Conservation (phyloP, 2,329 filamentous ascomycete species). For the Neoarthrinium moseri region DNA sequence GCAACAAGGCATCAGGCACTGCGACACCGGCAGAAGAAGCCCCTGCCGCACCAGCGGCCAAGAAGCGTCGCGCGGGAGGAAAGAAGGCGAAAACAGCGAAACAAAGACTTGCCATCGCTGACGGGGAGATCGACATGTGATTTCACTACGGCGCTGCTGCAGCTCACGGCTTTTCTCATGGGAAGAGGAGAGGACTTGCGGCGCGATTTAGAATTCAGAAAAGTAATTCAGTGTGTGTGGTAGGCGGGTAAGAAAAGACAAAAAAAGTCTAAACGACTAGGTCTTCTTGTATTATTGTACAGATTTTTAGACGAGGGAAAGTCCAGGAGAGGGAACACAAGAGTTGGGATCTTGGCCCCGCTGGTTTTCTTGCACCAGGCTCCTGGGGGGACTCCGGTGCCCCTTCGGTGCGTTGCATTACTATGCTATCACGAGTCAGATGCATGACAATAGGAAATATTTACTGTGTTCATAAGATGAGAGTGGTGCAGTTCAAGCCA, state of each 20-base stretch:
- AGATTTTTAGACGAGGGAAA: no score
- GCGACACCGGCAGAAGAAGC: constrained; percentile 73
- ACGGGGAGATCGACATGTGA: constrained; percentile 50
- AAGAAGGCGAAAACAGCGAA: constrained; percentile 70
- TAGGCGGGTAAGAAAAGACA: background rate
- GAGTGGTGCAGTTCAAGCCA: no score
- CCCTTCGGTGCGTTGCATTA: background rate
- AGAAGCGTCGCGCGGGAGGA: constrained; percentile 49
- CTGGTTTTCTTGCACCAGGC: constrained; percentile 1
- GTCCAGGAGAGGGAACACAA: constrained; percentile 1
- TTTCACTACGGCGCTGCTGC: background rate
- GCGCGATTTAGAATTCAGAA: background rate
- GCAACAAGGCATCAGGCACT: constrained; percentile 78
- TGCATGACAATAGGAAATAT: background rate
- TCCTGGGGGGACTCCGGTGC: no score
- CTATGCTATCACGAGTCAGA: background rate
- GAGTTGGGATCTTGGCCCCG: background rate
- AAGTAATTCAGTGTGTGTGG: background rate
- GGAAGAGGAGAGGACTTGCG: background rate
- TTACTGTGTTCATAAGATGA: no score
- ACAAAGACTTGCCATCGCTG: constrained; percentile 66
- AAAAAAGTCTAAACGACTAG: background rate
- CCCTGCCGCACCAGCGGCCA: constrained; percentile 46
- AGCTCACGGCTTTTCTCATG: background rate
- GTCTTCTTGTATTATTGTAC: constrained; percentile 3